Evolutionary conservation across 140 eudicot genomes (phyloP), one percentile per base, ranked within the genome.

Genomic region (Oenanthe javanica): DNA sequence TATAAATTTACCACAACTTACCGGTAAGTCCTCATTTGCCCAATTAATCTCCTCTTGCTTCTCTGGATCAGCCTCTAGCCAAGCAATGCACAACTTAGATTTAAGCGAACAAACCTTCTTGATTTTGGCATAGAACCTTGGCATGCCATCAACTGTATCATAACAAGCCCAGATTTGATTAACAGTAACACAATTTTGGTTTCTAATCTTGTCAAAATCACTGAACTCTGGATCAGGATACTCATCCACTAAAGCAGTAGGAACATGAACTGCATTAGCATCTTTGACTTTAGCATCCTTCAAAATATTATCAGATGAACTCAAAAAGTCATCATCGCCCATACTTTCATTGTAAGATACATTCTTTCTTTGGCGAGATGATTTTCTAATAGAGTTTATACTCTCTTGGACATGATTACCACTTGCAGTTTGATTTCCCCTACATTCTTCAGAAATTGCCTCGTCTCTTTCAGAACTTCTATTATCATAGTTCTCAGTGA

Each of bases 141-240:
- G 98, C 98, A 93, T 91, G 47, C 86, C 79, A 63, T 89, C 94
- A 52, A 67, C 31, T 43, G 86, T 31, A 84, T 89, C 98, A 84
- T 91, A 93, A 81, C 86, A 77, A 18, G 98, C 98, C 98, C 98
- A 93, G 64, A 89, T 43, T 83, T 93, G 97, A 85, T 82, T 84
- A 61, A 77, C 90, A 23, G 83, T 82, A 86, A 93, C 91, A 77
- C 83, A 83, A 66, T 80, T 72, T 43, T 83, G 84, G 14, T 85
- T 88, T 57, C 83, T 89, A 75, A 70, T 73, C 79, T 84, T 83
- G 51, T 93, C 98, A 77, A 93, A 93, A 81, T 93, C 90, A 79
- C 64, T 79, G 75, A 93, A 93, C 47, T 93, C 98, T 59, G 86
- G 86, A 55, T 93, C 98, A 31, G 80, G 88, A 80, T 83, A 81